These are phyloP conservation scores for Spergularia bocconei DNA, from an alignment of 148 eudicot genomes.

Conservation along the genomic window DNA sequence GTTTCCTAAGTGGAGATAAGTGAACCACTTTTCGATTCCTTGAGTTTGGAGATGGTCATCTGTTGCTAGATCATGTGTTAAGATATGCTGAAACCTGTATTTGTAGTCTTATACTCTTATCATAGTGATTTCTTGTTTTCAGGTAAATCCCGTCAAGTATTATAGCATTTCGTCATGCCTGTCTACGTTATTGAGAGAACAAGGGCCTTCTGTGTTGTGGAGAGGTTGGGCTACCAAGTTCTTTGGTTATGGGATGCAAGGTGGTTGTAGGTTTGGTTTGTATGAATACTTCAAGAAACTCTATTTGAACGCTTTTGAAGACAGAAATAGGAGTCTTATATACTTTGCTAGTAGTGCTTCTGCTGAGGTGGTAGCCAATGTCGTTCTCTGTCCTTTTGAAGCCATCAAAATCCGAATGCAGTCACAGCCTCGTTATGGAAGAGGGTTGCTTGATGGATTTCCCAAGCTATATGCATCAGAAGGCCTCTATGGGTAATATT, in stretches of 20 bases:
- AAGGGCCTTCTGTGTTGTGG: constrained; percentile 62
- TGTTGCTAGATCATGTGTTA: not conserved
- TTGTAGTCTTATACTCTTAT: not conserved
- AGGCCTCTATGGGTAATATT: constrained; percentile 49
- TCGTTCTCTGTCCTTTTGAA: constrained; percentile 69
- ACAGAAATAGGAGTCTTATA: constrained; percentile 43
- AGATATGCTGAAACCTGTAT: not conserved
- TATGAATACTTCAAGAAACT: constrained; percentile 62
- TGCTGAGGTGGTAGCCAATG: constrained; percentile 64
- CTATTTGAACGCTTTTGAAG: constrained; percentile 44
- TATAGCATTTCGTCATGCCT: constrained; percentile 51
- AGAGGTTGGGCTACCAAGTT: constrained; percentile 63
- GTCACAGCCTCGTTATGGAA: constrained; percentile 56
- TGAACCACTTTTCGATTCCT: not conserved
- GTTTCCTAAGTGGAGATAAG: not conserved
- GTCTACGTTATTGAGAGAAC: constrained; percentile 46
- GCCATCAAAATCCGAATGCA: constrained; percentile 73
- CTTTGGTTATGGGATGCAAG: constrained; percentile 67
- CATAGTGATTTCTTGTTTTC: not conserved
- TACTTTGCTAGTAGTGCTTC: constrained; percentile 66
- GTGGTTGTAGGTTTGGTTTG: constrained; percentile 65
- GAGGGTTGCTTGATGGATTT: constrained; percentile 64
- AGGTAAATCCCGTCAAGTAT: constrained; percentile 61
- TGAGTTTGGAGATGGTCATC: not conserved
- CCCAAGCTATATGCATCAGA: constrained; percentile 58